Evolutionary conservation across 176 grass and related monocot genomes (phyloP), one percentile per base, ranked within the genome.

Genomic region (Juncus inflexus): DNA sequence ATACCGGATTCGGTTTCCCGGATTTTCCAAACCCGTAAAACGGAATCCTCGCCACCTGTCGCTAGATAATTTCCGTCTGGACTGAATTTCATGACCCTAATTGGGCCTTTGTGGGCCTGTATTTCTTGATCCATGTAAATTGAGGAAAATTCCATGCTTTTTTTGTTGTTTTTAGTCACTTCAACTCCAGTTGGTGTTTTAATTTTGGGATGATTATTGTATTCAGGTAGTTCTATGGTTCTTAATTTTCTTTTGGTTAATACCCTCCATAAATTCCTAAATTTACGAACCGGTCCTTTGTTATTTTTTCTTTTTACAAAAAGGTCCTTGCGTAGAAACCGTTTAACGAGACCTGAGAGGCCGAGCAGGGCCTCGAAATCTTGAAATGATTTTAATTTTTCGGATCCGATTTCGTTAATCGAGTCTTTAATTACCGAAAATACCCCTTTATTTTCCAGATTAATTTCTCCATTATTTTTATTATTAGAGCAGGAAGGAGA

Each of bases 41-140:
- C 53, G 55, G 79, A 89, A 78, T 99, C 94, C 67, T 99, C 88
- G 66, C 94, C 94, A 47, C 74, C 94, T 15, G 64, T 99, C 45
- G 94, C 94, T 19, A 92, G 68, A 84, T 99, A 90, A 82, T 74
- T 85, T 43, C 94, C 94, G 74, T 81, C 86, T 19, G 78, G 74
- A 60, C 85, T 81, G 66, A 99, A 99, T 64, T 99, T 89, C 80
- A 92, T 87, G 16, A 76, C 77, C 50, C 64, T 77, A 75, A 99
- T 92, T 66, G 80, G 73, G 58, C 94, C 94, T 49, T 99, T 84
- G 39, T 99, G 94, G 35, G 88, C 94, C 61, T 73, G 76, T 55
- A 99, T 89, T 86, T 99, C 85, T 84, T 92, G 94, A 60, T 72
- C 83, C 85, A 86, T 78, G 59, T 65, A 84, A 41, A 99, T 66